These are phyloP conservation scores for Proteromonas lacertae DNA, from an alignment of 352 stramenopile species.

Conservation along the genomic window DNA sequence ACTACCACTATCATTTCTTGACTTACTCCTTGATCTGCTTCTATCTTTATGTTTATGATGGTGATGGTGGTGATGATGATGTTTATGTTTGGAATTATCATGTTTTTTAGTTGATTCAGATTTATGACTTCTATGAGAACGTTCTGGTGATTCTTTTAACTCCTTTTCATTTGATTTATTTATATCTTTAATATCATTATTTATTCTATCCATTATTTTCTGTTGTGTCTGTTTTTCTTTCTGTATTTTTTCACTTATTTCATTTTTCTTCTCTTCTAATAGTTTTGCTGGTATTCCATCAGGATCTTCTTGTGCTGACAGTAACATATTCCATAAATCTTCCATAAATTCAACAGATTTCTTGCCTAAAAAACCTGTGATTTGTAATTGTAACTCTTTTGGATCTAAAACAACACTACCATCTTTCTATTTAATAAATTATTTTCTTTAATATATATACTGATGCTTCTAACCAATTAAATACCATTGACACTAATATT, in stretches of 20 bases:
- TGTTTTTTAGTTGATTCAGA: neutral
- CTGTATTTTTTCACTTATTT: too few relatives aligned
- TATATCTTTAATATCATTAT: neutral
- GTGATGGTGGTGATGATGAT: neutral
- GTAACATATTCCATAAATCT: conserved; percentile 45
- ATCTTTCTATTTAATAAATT: too few relatives aligned
- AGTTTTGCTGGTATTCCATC: conserved; percentile 39
- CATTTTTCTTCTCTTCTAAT: conserved; percentile 48
- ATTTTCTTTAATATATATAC: conserved; percentile 13
- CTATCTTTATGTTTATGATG: neutral
- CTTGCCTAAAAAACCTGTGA: conserved; percentile 55
- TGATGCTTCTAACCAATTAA: conserved; percentile 35
- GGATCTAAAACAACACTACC: conserved; percentile 24
- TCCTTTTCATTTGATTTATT: neutral
- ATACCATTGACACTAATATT: conserved; percentile 37
- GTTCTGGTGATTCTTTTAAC: neutral
- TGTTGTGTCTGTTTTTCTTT: conserved; percentile 4
- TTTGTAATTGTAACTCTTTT: conserved; percentile 35
- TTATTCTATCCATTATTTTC: neutral
- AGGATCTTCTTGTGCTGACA: conserved; percentile 39
- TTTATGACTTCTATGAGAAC: neutral
- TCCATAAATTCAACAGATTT: conserved; percentile 34
- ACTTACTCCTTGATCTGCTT: neutral
- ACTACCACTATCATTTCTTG: neutral
- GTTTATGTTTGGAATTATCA: neutral